Evolutionary conservation across 1,284 basidiomycete genomes (phyloP).

Genomic region (Malassezia slooffiae): DNA sequence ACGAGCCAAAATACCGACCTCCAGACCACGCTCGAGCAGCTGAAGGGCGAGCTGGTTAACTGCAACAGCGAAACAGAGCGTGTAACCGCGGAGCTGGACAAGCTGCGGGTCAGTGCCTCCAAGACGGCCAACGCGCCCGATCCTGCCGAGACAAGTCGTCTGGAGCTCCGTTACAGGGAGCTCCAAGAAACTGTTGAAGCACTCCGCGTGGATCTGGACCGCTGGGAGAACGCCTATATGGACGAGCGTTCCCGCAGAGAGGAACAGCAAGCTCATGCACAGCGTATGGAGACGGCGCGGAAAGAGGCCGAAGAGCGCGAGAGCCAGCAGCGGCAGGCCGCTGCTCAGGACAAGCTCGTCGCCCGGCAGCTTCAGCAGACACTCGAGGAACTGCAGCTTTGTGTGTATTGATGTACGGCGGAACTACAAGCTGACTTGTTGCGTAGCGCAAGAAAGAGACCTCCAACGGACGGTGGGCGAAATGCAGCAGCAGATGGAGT

Average conservation of each 20-base stretch:
- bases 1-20: conserved; percentile 13
- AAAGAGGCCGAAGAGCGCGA: conserved; percentile 45
- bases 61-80: conserved; percentile 25
- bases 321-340: conserved; percentile 52
- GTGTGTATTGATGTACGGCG: background rate
- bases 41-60: conserved; percentile 22
- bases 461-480: conserved; percentile 65
- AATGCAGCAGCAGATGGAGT: conserved; percentile 62
- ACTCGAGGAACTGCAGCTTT: conserved; percentile 75
- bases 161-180: conserved; percentile 20
- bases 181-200: conserved; percentile 26
- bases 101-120: conserved; percentile 12
- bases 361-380: conserved; percentile 78
- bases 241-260: conserved; percentile 25
- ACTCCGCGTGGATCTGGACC: conserved; percentile 23
- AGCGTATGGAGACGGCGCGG: conserved; percentile 45
- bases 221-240: conserved; percentile 17
- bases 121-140: conserved; percentile 23
- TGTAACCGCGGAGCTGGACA: conserved; percentile 20
- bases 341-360: conserved; percentile 64
- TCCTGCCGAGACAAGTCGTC: conserved; percentile 17
- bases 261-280: conserved; percentile 57
- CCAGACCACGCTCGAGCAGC: background rate
- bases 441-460: conserved; percentile 52
- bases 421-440: background rate